Evolutionary conservation across 805 yeast genomes (phyloP).

Genomic region (Sporopachydermia quercuum): DNA sequence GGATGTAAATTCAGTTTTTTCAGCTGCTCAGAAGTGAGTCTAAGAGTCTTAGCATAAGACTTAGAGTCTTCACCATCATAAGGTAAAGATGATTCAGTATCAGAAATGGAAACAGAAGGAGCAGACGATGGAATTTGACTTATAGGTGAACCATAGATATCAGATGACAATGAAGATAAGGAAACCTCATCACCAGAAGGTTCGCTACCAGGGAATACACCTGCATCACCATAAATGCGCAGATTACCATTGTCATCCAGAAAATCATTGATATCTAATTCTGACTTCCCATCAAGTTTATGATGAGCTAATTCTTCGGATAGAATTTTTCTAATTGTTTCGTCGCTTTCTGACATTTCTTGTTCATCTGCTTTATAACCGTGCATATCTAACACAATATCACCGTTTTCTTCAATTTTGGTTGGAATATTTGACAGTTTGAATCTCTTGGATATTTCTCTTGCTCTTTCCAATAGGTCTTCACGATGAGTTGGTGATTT

Average conservation of each 20-base stretch:
- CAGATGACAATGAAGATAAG: constrained; percentile 6
- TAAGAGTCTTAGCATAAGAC: constrained; percentile 67
- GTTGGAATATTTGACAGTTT: constrained; percentile 66
- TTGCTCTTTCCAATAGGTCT: constrained; percentile 1
- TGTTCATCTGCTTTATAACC: constrained; percentile 85
- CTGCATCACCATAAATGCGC: constrained; percentile 16
- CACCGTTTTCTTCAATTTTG: constrained; percentile 78
- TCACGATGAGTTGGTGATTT: constrained; percentile 10
- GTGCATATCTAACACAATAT: constrained; percentile 80
- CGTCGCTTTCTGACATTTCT: constrained; percentile 64
- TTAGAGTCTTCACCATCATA: constrained; percentile 7
- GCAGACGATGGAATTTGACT: constrained; percentile 5
- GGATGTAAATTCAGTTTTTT: constrained; percentile 53
- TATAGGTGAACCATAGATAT: too few species aligned
- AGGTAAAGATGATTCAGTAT: constrained; percentile 2
- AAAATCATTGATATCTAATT: constrained; percentile 1
- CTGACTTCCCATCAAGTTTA: background rate
- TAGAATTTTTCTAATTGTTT: constrained; percentile 54
- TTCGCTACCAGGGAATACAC: constrained; percentile 9
- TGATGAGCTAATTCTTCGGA: constrained; percentile 49
- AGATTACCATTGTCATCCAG: constrained; percentile 15
- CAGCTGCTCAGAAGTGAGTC: constrained; percentile 85
- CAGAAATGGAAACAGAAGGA: constrained; percentile 2
- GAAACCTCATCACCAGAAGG: constrained; percentile 8
- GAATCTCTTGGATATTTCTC: background rate